phyloP scores from a whole-genome alignment of 2,329 filamentous ascomycete species.

The Monosporascus sp. region DNA sequence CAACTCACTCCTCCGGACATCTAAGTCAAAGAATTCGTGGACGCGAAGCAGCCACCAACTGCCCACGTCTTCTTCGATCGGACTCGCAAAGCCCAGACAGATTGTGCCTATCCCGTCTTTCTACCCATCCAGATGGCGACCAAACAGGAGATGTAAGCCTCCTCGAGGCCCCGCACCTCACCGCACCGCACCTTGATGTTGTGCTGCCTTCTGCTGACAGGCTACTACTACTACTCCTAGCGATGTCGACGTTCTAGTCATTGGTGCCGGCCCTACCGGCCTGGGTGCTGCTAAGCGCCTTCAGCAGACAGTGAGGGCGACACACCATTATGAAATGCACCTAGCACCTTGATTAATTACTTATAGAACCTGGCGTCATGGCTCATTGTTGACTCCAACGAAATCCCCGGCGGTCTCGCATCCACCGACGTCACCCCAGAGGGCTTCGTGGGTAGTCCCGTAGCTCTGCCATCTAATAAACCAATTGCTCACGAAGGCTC shows the following conservation, averaged over 20 bases:
- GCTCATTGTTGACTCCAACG: constrained; percentile 89
- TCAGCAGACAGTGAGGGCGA: constrained; percentile 75
- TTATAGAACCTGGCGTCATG: constrained; percentile 81
- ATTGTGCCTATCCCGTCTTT: too few relatives aligned
- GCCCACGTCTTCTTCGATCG: too few relatives aligned
- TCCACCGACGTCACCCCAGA: constrained; percentile 93
- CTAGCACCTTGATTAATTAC: constrained; percentile 7
- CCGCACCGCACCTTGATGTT: too few relatives aligned
- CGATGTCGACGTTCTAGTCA: constrained; percentile 93
- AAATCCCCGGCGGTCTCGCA: constrained; percentile 90
- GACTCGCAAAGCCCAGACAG: too few relatives aligned
- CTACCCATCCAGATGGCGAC: too few relatives aligned
- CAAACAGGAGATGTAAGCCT: too few relatives aligned
- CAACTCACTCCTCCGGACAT: too few relatives aligned
- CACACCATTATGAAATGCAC: constrained; percentile 23
- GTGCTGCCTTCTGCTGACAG: too few relatives aligned
- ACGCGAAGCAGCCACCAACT: too few relatives aligned
- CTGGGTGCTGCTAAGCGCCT: constrained; percentile 97
- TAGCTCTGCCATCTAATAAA: background rate
- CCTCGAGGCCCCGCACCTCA: too few relatives aligned
- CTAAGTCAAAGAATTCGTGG: too few relatives aligned
- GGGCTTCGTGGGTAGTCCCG: constrained; percentile 74
- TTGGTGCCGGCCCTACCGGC: constrained; percentile 95
- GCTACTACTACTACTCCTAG: constrained; percentile 36
- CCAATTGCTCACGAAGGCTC: constrained; percentile 15